A percentile compares a stretch with the other conserved stretches of the same genome.
Conservation (phyloP, 345 rosid species). For the Orychophragmus violaceus region DNA sequence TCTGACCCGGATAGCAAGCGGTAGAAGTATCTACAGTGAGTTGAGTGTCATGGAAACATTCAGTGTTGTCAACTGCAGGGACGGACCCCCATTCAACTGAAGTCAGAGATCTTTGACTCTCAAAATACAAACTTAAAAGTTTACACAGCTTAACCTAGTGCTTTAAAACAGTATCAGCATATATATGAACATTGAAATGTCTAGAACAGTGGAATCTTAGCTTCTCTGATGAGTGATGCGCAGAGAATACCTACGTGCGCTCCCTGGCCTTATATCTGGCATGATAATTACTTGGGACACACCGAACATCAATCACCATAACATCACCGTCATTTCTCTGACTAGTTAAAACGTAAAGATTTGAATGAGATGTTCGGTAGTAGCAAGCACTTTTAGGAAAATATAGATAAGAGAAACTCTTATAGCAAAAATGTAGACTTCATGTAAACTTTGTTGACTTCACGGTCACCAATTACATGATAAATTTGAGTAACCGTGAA, state of each 20-base stretch:
- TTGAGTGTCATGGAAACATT: conserved; percentile 12
- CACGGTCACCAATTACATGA: background rate
- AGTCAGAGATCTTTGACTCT: background rate
- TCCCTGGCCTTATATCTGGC: conserved; percentile 83
- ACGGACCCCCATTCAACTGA: background rate
- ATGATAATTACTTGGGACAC: conserved; percentile 71
- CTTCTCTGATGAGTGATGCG: conserved; percentile 15
- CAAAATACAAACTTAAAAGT: background rate
- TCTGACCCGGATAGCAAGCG: conserved; percentile 74
- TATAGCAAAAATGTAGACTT: background rate
- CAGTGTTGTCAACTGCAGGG: background rate
- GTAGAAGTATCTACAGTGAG: conserved; percentile 63
- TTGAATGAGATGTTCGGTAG: background rate
- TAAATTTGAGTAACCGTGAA: background rate
- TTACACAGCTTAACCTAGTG: background rate
- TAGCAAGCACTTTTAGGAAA: background rate
- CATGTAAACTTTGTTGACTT: background rate
- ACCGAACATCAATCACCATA: conserved; percentile 65
- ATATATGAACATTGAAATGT: background rate
- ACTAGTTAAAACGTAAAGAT: conserved; percentile 17
- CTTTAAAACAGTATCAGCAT: background rate
- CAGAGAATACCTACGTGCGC: conserved; percentile 78
- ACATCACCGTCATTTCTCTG: conserved; percentile 72
- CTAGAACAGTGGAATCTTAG: background rate
- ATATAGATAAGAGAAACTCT: background rate